Evolutionary conservation across 2,329 filamentous ascomycete genomes (phyloP).

Genomic region (Phoma herbarum): DNA sequence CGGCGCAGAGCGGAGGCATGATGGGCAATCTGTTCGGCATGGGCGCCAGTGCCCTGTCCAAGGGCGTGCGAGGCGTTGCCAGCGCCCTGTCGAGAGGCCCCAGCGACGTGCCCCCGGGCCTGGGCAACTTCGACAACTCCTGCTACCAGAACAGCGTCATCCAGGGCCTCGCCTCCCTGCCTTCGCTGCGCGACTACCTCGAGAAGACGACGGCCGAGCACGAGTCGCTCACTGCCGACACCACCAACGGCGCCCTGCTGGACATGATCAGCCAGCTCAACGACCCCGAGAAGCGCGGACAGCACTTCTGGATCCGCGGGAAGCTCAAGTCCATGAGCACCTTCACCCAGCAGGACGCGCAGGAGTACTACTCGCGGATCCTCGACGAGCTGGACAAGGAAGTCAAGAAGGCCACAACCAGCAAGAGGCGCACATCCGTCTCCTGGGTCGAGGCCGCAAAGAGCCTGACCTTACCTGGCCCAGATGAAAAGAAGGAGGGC

Average conservation of each 20-base stretch:
- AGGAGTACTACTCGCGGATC: conserved; percentile 94
- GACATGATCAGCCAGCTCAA: conserved; percentile 76
- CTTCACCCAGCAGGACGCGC: conserved; percentile 95
- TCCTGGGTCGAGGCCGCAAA: background rate
- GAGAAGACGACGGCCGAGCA: conserved; percentile 43
- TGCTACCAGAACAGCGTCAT: conserved; percentile 98
- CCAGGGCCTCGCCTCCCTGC: conserved; percentile 78
- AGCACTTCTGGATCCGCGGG: conserved; percentile 80
- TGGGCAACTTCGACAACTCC: conserved; percentile 93
- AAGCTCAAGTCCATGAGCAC: conserved; percentile 92
- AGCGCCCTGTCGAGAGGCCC: conserved; percentile 47
- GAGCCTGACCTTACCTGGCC: background rate
- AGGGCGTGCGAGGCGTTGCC: conserved; percentile 45
- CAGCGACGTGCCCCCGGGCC: conserved; percentile 62
- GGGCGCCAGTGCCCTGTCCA: conserved; percentile 48
- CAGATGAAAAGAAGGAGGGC: conserved; percentile 10
- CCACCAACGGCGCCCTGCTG: conserved; percentile 65
- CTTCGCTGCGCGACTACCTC: conserved; percentile 73
- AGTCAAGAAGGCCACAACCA: conserved; percentile 59
- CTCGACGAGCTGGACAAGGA: conserved; percentile 86
- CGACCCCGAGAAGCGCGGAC: conserved; percentile 73
- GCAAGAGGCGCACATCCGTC: conserved; percentile 39
- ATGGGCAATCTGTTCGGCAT: conserved; percentile 50
- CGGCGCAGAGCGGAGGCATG: conserved; percentile 37
- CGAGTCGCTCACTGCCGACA: conserved; percentile 48